phyloP scores from a whole-genome alignment of 1,139 yeast genomes.

The Hanseniaspora uvarum region DNA sequence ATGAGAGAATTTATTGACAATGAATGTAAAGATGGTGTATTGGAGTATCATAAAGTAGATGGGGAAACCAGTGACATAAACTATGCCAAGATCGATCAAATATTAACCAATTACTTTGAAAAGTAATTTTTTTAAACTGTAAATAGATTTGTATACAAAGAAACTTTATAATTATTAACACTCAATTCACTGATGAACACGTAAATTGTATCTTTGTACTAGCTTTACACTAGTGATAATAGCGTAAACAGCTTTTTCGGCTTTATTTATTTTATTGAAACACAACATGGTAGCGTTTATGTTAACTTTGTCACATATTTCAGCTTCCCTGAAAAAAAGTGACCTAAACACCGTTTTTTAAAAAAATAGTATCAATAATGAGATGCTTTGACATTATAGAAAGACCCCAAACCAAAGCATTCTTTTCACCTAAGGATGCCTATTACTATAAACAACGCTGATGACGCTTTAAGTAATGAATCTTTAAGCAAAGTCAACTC shows the following conservation, averaged over 20 bases:
- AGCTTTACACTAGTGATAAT: too few relatives aligned
- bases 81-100: constrained; percentile 1
- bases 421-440: not conserved
- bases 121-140: not conserved
- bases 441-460: constrained; percentile 2
- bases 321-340: too few relatives aligned
- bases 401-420: not conserved
- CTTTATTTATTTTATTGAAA: too few relatives aligned
- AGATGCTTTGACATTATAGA: not conserved
- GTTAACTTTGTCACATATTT: too few relatives aligned
- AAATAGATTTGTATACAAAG: too few relatives aligned
- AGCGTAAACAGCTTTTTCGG: too few relatives aligned
- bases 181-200: too few relatives aligned
- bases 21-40: not conserved
- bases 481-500: constrained; percentile 11
- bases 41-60: constrained; percentile 8
- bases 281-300: too few relatives aligned
- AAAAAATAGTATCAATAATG: too few relatives aligned
- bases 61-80: constrained; percentile 15
- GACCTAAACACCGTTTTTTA: too few relatives aligned
- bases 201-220: too few relatives aligned
- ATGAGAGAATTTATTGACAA: constrained; percentile 36
- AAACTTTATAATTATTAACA: not conserved
- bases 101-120: not conserved
- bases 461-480: constrained; percentile 9